Evolutionary conservation across 139 green algal species (phyloP).

Genomic region (Bryopsis sp.): DNA sequence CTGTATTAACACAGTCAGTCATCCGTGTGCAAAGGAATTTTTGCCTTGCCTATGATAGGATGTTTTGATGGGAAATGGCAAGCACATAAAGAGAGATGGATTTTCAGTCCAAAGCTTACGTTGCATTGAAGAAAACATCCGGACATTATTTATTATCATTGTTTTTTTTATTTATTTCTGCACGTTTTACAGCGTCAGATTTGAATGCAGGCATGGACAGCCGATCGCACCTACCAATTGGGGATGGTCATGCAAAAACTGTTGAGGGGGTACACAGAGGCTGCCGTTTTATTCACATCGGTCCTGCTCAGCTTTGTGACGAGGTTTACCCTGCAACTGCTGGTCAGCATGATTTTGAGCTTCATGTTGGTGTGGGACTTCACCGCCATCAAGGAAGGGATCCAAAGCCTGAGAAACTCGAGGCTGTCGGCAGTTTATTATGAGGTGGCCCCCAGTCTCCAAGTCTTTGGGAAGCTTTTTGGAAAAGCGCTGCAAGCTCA

Average conservation of each 20-base stretch:
- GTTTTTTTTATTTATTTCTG: no score
- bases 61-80: no score
- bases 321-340: slow-evolving; percentile 71
- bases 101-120: no score
- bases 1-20: no score
- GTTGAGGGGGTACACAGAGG: slow-evolving; percentile 78
- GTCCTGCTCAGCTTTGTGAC: slow-evolving; percentile 64
- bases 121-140: no score
- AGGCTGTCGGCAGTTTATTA: slow-evolving; percentile 71
- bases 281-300: slow-evolving; percentile 63
- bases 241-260: slow-evolving; percentile 62
- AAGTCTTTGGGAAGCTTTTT: slow-evolving; percentile 76
- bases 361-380: slow-evolving; percentile 95
- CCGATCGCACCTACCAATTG: slow-evolving; percentile 55
- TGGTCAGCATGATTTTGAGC: slow-evolving; percentile 77
- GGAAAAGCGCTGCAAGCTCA: slow-evolving; percentile 85
- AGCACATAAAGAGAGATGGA: no score
- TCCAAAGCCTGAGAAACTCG: slow-evolving; percentile 48
- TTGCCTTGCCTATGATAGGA: no score
- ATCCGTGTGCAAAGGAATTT: no score
- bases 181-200: not conserved
- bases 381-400: slow-evolving; percentile 55
- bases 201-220: slow-evolving; percentile 42
- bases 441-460: slow-evolving; percentile 75
- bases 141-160: no score